A percentile compares a stretch with the other conserved stretches of the same genome.
phyloP scores from a whole-genome alignment of 257 asterid species.

The Leonotis leonurus region DNA sequence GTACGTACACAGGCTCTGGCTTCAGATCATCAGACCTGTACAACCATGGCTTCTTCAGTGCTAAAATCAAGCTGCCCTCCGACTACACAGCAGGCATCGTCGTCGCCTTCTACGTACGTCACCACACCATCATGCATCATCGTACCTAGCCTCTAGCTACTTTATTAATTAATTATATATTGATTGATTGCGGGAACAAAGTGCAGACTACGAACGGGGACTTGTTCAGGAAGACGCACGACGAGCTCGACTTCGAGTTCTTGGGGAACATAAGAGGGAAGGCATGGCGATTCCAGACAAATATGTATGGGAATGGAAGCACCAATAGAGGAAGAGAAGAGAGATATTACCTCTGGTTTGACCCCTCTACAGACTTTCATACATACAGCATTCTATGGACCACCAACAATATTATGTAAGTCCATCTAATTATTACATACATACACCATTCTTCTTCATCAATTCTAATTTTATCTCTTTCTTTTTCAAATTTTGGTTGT shows the following conservation, averaged over 20 bases:
- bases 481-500: not conserved
- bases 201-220: slow-evolving; percentile 73
- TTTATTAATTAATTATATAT: not conserved
- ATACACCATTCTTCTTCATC: not conserved
- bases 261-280: slow-evolving; percentile 79
- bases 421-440: no score
- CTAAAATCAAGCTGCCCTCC: slow-evolving; percentile 77
- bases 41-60: slow-evolving; percentile 84
- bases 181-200: not conserved
- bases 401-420: slow-evolving; percentile 69
- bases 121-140: not conserved
- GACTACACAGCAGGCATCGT: slow-evolving; percentile 91
- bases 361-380: slow-evolving; percentile 74
- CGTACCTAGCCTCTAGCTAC: no score
- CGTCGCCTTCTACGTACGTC: slow-evolving; percentile 79
- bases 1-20: slow-evolving; percentile 60
- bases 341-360: slow-evolving; percentile 75
- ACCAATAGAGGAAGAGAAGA: slow-evolving; percentile 88
- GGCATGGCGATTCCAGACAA: slow-evolving; percentile 94
- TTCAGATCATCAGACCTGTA: slow-evolving; percentile 79
- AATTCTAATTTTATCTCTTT: not conserved
- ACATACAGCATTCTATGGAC: slow-evolving; percentile 82
- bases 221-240: slow-evolving; percentile 57
- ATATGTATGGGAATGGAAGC: slow-evolving; percentile 95
- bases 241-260: slow-evolving; percentile 87